These are phyloP conservation scores for Allomyces arbusculus DNA, from an alignment of 192 early-diverging fungal species.

Conservation along the genomic window DNA sequence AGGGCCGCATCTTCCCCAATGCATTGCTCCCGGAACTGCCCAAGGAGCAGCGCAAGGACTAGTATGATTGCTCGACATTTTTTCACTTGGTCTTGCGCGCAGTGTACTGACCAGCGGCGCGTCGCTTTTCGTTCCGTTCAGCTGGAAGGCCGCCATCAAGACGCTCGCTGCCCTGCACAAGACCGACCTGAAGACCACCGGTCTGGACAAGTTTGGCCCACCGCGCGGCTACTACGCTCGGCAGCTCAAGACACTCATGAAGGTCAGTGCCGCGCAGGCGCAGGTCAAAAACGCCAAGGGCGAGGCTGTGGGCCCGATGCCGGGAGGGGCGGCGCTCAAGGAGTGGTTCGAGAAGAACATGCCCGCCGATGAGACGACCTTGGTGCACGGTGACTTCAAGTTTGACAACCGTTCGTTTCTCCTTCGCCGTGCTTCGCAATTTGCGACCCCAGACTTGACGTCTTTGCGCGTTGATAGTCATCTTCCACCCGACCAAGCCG, in stretches of 20 bases:
- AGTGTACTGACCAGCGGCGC: background rate
- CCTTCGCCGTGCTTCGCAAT: background rate
- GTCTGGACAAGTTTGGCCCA: conserved; percentile 48
- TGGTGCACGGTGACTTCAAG: conserved; percentile 91
- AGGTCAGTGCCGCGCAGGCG: conserved; percentile 48
- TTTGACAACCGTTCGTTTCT: conserved; percentile 9
- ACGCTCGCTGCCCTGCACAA: conserved; percentile 62
- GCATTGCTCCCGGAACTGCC: conserved; percentile 30
- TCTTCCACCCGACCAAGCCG: conserved; percentile 56
- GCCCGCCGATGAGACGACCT: conserved; percentile 50
- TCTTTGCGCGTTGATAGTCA: conserved; percentile 11
- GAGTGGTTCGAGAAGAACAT: conserved; percentile 50
- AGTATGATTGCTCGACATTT: conserved; percentile 12
- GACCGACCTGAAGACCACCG: conserved; percentile 38
- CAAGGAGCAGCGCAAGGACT: conserved; percentile 26
- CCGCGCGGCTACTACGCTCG: conserved; percentile 60
- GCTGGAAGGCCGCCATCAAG: conserved; percentile 50
- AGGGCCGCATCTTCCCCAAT: conserved; percentile 70
- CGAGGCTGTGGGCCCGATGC: conserved; percentile 40
- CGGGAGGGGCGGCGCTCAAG: conserved; percentile 41
- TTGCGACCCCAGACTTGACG: background rate
- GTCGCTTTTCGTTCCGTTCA: conserved; percentile 6
- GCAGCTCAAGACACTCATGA: conserved; percentile 48
- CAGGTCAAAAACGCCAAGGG: conserved; percentile 29
- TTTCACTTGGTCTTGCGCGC: background rate